These are phyloP conservation scores for Trapa incisa DNA, from an alignment of 345 rosid genomes.

Conservation along the genomic window DNA sequence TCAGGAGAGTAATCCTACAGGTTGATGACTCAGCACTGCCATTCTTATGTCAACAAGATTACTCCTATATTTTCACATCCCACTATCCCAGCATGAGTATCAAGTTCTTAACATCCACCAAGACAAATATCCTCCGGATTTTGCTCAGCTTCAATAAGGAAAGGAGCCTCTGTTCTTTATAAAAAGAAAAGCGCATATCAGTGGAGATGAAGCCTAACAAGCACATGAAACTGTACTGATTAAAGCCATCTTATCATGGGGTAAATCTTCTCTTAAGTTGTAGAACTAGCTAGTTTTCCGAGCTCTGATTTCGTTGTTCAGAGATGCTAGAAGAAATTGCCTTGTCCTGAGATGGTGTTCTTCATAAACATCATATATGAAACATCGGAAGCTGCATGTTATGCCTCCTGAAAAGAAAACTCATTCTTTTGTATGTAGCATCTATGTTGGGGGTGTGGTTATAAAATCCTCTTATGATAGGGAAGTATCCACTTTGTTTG, in stretches of 20 bases:
- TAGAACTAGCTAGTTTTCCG: not conserved
- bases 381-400: not conserved
- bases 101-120: not conserved
- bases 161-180: not conserved
- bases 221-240: not conserved
- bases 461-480: too few relatives aligned
- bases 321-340: not conserved
- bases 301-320: not conserved
- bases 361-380: not conserved
- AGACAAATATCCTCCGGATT: not conserved
- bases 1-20: conserved; percentile 11
- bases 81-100: not conserved
- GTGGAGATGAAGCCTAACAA: not conserved
- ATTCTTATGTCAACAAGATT: not conserved
- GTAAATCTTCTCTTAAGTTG: not conserved
- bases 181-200: not conserved
- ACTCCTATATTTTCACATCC: not conserved
- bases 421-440: not conserved
- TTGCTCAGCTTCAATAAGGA: not conserved
- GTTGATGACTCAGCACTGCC: not conserved
- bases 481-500: too few relatives aligned
- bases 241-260: not conserved
- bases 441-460: too few relatives aligned
- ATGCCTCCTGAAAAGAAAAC: not conserved
- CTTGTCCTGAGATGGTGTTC: not conserved